Base-by-base conservation (phyloP, 179 eudicot genomes). In the Dionaea muscipula region DNA sequence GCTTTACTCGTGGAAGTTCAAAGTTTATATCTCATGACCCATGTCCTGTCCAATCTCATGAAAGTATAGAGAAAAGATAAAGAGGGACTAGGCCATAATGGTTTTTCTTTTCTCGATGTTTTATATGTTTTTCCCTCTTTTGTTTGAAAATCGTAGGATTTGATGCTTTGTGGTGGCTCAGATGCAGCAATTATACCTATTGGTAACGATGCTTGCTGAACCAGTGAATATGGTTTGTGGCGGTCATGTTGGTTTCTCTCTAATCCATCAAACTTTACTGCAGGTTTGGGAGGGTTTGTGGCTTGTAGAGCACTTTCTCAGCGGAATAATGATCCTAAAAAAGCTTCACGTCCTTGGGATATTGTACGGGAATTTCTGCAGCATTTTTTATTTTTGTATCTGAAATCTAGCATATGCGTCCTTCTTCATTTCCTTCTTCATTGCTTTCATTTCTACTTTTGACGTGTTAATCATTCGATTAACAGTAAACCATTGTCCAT, bases 341-440 rank as follows among this genome's bases (percentile, higher is more conserved):
- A 84, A 76, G 97, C 97, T 54, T 90, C 97, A 39, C 90, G 97
- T 43, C 97, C 97, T 26, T 90, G 97, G 97, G 97, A 90, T 71
- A 57, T 45, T 68, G 97, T 90, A 86, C 28, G 73, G 39, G 43
- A 10, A 9, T 26, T 22, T 25, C 26, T 49, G 20, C 37, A 41
- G 51, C 21, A 11, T 53, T 45, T 62, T 43, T 20, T 7, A 16
- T 44, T 41, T 41, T 18, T 41, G 12, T 14, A 5, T 40, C 22
- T 15, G 50, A 41, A 26, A 26, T 55, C n/a, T n/a, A n/a, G n/a
- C n/a, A n/a, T n/a, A n/a, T n/a, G n/a, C n/a, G n/a, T n/a, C n/a
- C n/a, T n/a, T n/a, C n/a, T n/a, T n/a, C n/a, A n/a, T n/a, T n/a
- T n/a, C n/a, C n/a, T n/a, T n/a, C n/a, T n/a, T n/a, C n/a, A n/a